Base-by-base conservation (phyloP, 768 basidiomycete genomes). In the Dioszegia hungarica region DNA sequence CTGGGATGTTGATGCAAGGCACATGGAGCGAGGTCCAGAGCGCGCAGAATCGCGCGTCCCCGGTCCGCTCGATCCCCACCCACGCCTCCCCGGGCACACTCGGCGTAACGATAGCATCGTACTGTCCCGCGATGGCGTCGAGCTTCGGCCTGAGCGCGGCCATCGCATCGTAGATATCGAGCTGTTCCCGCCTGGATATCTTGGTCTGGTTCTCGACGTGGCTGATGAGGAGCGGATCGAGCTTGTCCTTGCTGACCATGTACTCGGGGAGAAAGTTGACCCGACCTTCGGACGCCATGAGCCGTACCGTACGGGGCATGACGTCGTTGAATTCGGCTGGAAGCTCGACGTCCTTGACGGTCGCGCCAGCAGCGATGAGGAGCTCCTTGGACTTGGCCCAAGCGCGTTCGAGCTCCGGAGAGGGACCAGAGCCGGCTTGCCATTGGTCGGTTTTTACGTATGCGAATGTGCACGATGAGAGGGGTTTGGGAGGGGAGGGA, bases 21-120 rank as follows among this genome's bases (percentile, higher is more conserved):
- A 64, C 57, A 59, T 76, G 72, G 1, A 70, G 61, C n/a, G 55
- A 60, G 15, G 73, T 70, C 72, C 73, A 76, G 60, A 67, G 72
- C 11, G 41, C 44, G 52, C 61, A 61, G 50, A 75, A 70, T 14
- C 61, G 45, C 28, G 56, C 44, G 57, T 56, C 62, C 14, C 50
- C 67, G 10, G 51, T 72, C 53, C 49, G 51, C 41, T 38, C 63
- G 31, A 51, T 45, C 36, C 56, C 65, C 17, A 54, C 19, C 2
- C 64, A 61, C 0, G 75, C 73, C 54, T 72, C 68, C 28, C 60
- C 71, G 1, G 67, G 59, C 4, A 66, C 64, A 39, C 57, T 57
- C 2, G 74, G 69, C 11, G 73, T 72, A 31, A 77, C 29, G 25
- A 77, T 41, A 0, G 68, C 71, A 25, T 67, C 62, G 52, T 73